Base-by-base conservation (phyloP, 495 filamentous ascomycete species). In the Annulohypoxylon moriforme region DNA sequence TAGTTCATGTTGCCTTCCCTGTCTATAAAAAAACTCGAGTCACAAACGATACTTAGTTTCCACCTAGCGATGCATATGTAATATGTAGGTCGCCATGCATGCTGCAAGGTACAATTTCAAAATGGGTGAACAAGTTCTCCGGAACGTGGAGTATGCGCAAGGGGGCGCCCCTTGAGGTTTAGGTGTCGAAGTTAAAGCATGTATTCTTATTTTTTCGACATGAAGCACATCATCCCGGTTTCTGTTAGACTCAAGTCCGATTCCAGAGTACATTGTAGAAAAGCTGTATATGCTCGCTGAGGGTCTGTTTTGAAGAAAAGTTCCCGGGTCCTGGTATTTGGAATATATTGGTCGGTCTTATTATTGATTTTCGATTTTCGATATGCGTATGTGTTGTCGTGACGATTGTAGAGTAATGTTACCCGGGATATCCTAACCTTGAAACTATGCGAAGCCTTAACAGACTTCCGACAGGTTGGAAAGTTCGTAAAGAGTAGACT, bases 91-190 rank as follows among this genome's bases (percentile, higher is more conserved):
- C 49, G 71, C 50, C 67, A 73, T 73, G 71, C 66, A 63, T 57
- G 58, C 71, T 73, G 71, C 66, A 73, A 69, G 71, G 71, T 69
- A 73, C 71, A 61, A 59, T 61, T 50, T 61, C 44, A 40, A 62
- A 62, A 24, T 49, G 42, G 42, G 40, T 64, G 22, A 57, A 60
- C 52, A 50, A 73, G 66, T 56, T 66, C 47, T 63, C 49, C 38
- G 61, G 57, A 4, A 9, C 66, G 40, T 59, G 50, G 36, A 69
- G 55, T 38, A 67, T 33, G 47, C 55, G 22, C 60, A 53, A 49
- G 70, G 40, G 40, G 44, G 31, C 18, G 70, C 46, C 47, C 50
- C 64, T 65, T 61, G 55, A 44, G 52, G 33, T 46, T 61, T 60
- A 59, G 58, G 63, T 44, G 40, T 40, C 56, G 16, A 62, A 42